These are phyloP conservation scores for Blastomyces parvus DNA, from an alignment of 2,329 filamentous ascomycete species.

Conservation along the genomic window DNA sequence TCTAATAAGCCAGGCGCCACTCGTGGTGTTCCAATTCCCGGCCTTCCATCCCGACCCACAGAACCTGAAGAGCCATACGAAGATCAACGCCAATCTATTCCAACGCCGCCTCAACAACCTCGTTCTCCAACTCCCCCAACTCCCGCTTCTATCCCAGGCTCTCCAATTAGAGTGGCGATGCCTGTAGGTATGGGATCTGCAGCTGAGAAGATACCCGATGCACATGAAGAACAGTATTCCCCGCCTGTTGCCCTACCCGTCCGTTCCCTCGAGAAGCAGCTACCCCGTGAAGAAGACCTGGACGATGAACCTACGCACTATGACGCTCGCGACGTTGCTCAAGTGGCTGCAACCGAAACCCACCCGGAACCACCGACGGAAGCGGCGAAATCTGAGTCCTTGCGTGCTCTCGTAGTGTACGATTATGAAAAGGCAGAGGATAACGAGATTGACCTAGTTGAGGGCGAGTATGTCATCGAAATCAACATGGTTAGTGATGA, in stretches of 20 bases:
- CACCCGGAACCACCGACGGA: conserved; percentile 35
- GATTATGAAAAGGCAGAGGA: conserved; percentile 98
- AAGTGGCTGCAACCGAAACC: conserved; percentile 44
- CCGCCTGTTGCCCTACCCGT: conserved; percentile 47
- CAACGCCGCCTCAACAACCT: conserved; percentile 38
- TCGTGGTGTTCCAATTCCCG: conserved; percentile 67
- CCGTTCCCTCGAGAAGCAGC: conserved; percentile 51
- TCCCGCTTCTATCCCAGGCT: conserved; percentile 47
- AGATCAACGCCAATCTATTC: conserved; percentile 27
- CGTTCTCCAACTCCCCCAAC: conserved; percentile 34
- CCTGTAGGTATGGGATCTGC: conserved; percentile 61
- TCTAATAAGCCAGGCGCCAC: conserved; percentile 58
- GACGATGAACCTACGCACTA: conserved; percentile 56
- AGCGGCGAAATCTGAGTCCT: conserved; percentile 39
- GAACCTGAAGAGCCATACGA: conserved; percentile 42
- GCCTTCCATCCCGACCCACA: conserved; percentile 54
- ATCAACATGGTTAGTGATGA: conserved; percentile 98
- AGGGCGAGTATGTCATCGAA: conserved; percentile 79
- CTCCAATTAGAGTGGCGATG: conserved; percentile 76
- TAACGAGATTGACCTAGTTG: conserved; percentile 84
- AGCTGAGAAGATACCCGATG: conserved; percentile 35
- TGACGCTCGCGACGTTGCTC: conserved; percentile 50
- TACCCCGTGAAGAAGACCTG: conserved; percentile 56
- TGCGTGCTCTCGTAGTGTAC: conserved; percentile 73
- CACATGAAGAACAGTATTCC: conserved; percentile 33